These are phyloP conservation scores for Notholithocarpus densiflorus DNA, from an alignment of 306 rosid species.

Conservation along the genomic window DNA sequence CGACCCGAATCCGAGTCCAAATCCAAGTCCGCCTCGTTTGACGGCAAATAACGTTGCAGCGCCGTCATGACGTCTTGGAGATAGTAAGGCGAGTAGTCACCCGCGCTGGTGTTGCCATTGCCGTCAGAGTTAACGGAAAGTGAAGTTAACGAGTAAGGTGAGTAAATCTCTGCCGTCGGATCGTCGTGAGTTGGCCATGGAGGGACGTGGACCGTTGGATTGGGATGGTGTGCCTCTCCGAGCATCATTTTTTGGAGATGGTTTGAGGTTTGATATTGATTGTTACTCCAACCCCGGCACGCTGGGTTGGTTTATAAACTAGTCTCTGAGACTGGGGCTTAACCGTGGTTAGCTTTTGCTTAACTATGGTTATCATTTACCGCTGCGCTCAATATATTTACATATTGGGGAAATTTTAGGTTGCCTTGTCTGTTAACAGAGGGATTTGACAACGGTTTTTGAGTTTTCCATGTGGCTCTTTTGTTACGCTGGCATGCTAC, in stretches of 20 bases:
- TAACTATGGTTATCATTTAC: slow-evolving; percentile 45
- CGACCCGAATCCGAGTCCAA: slow-evolving; percentile 51
- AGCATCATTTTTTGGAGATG: slow-evolving; percentile 50
- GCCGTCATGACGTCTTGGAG: slow-evolving; percentile 57
- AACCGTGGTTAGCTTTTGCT: slow-evolving; percentile 38
- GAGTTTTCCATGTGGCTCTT: neutral
- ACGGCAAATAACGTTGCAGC: slow-evolving; percentile 61
- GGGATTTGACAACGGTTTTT: neutral
- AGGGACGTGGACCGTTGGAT: slow-evolving; percentile 70
- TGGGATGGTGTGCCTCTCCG: slow-evolving; percentile 61
- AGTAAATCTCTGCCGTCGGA: slow-evolving; percentile 44
- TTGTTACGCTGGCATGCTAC: neutral
- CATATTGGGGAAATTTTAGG: neutral
- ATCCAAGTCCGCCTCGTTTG: slow-evolving; percentile 39
- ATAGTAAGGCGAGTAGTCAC: slow-evolving; percentile 52
- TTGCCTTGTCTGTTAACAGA: slow-evolving; percentile 3
- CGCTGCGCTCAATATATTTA: slow-evolving; percentile 41
- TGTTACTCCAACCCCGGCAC: slow-evolving; percentile 38
- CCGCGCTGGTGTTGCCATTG: slow-evolving; percentile 38
- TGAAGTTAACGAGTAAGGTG: slow-evolving; percentile 36
- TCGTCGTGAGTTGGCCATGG: slow-evolving; percentile 64
- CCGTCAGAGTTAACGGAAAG: slow-evolving; percentile 39
- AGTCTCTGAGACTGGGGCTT: neutral
- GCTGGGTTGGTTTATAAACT: slow-evolving; percentile 48
- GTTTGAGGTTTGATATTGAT: neutral